Base-by-base conservation (phyloP, 2,329 filamentous ascomycete species). In the Lomentospora prolificans region DNA sequence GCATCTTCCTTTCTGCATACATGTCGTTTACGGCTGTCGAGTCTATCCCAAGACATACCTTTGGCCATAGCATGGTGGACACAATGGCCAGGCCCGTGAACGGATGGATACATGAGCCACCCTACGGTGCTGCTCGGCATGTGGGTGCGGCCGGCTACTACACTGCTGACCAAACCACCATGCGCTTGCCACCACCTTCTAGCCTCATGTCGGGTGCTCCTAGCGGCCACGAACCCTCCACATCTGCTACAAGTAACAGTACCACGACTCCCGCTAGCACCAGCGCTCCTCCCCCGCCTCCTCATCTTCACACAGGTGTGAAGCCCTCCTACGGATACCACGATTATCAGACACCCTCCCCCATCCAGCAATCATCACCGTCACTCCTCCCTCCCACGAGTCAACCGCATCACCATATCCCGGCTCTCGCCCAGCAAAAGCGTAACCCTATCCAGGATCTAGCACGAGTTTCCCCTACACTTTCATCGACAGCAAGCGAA, bases 61-160 rank as follows among this genome's bases (percentile, higher is more conserved):
- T 68, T 59, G 63, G 65, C 57, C 63, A 63, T 62, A 61, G 61
- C 58, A 63, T 66, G 61, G 59, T 66, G 57, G 67, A 67, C 63
- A 62, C 62, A 55, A 72, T 72, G 70, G 64, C 68, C 58, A 66
- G 66, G 62, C 62, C 66, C 54, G 63, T 64, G 50, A 64, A 65
- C 59, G 60, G 59, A 59, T 70, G 64, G 67, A 56, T 56, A 56
- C 54, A 56, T 30, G 46, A 56, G 54, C 54, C 58, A 39, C 60
- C 62, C 51, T 67, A 66, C 31, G 60, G 60, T 56, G 64, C 65
- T 57, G 56, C 63, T 5, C 59, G 62, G 57, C 61, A 63, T 58
- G 63, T 62, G 14, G 53, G 51, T 24, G 56, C n/a, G 50, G 54
- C 58, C 19, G 57, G 56, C 24, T 62, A 63, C 55, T 66, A 67